phyloP scores from a whole-genome alignment of 1,284 basidiomycete genomes.

The Exobasidium rhododendri region DNA sequence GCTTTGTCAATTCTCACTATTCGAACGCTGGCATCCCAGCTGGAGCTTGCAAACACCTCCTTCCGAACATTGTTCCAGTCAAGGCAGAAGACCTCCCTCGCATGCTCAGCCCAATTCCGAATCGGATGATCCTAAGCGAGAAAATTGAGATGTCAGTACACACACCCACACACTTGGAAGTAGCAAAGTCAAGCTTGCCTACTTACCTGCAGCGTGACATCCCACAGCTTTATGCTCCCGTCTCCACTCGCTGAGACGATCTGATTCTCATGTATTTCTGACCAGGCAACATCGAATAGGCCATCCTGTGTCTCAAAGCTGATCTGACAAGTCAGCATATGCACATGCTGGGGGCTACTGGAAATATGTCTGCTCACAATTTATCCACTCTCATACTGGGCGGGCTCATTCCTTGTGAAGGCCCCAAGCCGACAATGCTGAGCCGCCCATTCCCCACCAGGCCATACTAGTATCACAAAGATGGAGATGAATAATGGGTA shows the following conservation, averaged over 20 bases:
- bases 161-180: background rate
- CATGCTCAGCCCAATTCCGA: conserved; percentile 87
- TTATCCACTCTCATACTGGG: conserved; percentile 26
- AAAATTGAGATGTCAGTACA: background rate
- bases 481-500: background rate
- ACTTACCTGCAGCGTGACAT: conserved; percentile 69
- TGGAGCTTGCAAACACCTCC: conserved; percentile 73
- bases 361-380: no score
- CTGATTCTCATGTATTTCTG: conserved; percentile 90
- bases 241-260: conserved; percentile 84
- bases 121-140: conserved; percentile 76
- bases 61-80: conserved; percentile 97
- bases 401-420: background rate
- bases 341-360: conserved; percentile 1
- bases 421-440: conserved; percentile 24
- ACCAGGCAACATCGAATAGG: conserved; percentile 87
- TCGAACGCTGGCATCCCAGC: conserved; percentile 89
- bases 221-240: conserved; percentile 87
- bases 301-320: conserved; percentile 94
- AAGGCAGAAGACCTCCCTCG: conserved; percentile 85
- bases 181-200: conserved; percentile 40
- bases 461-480: conserved; percentile 63
- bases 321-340: no score
- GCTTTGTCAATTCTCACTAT: conserved; percentile 63
- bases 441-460: conserved; percentile 80